Evolutionary conservation across 805 yeast genomes (phyloP), one percentile per base, ranked within the genome.

Genomic region (Sugiyamaella smithiae): DNA sequence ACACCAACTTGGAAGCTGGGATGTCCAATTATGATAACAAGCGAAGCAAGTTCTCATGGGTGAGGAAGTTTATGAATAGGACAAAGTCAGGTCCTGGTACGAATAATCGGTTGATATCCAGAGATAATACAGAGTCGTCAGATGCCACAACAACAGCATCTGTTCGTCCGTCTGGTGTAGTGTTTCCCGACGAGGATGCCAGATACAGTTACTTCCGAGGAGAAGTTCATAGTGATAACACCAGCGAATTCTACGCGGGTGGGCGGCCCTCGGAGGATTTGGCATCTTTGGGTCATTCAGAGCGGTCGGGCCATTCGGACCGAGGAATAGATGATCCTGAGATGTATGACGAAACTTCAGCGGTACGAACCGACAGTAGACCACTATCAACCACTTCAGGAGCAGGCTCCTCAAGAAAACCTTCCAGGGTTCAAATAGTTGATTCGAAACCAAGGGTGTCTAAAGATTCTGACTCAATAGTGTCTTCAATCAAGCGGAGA

Each of bases 381-480:
- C 3, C 11, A 5, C 22, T 11, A 12, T 14, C 19, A 5, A 20
- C 22, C 5, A 16, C 38, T 3, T 3, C 38, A 5, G 8, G 20
- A 14, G 20, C 5, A 16, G 22, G 11, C 12, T 12, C 43, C 16
- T 12, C 45, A 11, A 26, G 43, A 23, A 23, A 43, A 25, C 57
- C 52, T 23, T 48, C 57, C 4, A 22, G 50, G n/a, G 56, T 55
- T 5, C 58, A 54, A 17, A 56, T 55, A 19, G 48, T 54, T 17
- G 58, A 53, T 35, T 32, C 43, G 23, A 42, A 48, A 29, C 54
- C 47, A 8, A 45, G 23, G 14, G 16, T 23, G 16, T 35, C 46
- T 14, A 33, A 46, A 24, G 55, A 54, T 46, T 16, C 50, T 9
- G 55, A 48, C 41, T 56, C 59, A 2, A 16, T 50, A 12, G 32